phyloP scores from a whole-genome alignment of 179 eudicot species.

The Monotropa hypopitys region DNA sequence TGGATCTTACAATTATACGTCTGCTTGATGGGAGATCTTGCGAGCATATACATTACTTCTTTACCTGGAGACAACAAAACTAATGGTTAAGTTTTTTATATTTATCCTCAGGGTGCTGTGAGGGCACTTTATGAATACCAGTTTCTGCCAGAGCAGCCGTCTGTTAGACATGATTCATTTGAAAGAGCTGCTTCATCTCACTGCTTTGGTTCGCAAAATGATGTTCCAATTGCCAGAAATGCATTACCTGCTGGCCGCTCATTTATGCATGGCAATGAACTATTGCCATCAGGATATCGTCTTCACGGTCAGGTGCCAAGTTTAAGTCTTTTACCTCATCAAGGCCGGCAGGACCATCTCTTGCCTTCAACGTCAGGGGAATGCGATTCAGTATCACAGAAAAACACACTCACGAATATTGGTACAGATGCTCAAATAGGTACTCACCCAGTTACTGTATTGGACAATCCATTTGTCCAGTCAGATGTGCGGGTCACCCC shows the following conservation, averaged over 20 bases:
- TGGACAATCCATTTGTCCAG: constrained; percentile 19
- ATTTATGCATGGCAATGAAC: constrained; percentile 42
- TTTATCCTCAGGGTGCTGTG: constrained; percentile 32
- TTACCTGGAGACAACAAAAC: background rate
- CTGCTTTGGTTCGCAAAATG: constrained; percentile 43
- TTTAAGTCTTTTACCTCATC: constrained; percentile 30
- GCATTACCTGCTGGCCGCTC: constrained; percentile 29
- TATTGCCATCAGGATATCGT: constrained; percentile 31
- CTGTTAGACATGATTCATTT: constrained; percentile 44
- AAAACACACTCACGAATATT: constrained; percentile 22
- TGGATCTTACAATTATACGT: background rate
- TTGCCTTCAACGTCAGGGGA: constrained; percentile 44
- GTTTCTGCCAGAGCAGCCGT: constrained; percentile 29
- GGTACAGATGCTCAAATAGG: constrained; percentile 31
- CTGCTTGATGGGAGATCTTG: background rate
- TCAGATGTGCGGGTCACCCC: constrained; percentile 19
- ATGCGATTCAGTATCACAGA: constrained; percentile 23
- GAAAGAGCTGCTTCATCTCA: constrained; percentile 49
- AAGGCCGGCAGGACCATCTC: constrained; percentile 30
- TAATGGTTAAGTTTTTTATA: background rate
- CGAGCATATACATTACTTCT: background rate
- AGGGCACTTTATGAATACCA: constrained; percentile 41
- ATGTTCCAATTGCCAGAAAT: constrained; percentile 32
- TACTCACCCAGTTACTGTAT: constrained; percentile 25
- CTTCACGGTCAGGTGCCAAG: constrained; percentile 30